Base-by-base conservation (phyloP, 2,329 filamentous ascomycete species). In the Ophiostoma montium region DNA sequence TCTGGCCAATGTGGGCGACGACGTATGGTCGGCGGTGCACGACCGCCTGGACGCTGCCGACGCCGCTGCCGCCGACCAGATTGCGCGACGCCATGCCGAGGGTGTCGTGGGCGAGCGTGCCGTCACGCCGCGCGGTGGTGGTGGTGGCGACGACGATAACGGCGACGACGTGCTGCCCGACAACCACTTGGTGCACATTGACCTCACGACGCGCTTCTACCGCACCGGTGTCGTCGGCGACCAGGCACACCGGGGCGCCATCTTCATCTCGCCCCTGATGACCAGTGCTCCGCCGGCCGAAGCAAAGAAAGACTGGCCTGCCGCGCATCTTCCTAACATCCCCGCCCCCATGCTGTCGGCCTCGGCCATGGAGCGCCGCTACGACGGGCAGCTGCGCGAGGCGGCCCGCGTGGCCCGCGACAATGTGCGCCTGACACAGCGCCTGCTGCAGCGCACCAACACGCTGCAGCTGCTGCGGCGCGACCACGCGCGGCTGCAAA, bases 1-100 rank as follows among this genome's bases (percentile, higher is more conserved):
- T 13, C 62, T 80, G 2, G 70, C 65, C 53, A 77, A 78, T 52
- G 68, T 69, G 0, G 72, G 72, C 4, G 69, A 76, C 35, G 72
- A 75, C 46, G 63, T 76, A 15, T 71, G 66, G 51, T 56, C 60
- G 7, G 63, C 65, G 47, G 58, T 80, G 16, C 71, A 75, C 55
- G 60, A 60, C 13, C 54, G 67, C 49, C 62, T 80, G 7, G 71
- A 76, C 57, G 61, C 63, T 30, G 57, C 64, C 35, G 57, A 62
- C 9, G 59, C 61, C 38, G 61, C 18, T 18, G 18, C n/a, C 50
- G 57, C 21, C 6, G 38, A 41, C 38, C 13, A 7, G 23, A 23
- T 16, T 8, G 57, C 61, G 7, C 68, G 64, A 58, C 57, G 56
- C 6, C 53, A 58, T 4, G 50, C 50, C 8, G 59, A 62, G 15